Conservation (phyloP, 345 rosid genomes). For the Carallia pectinifolia region DNA sequence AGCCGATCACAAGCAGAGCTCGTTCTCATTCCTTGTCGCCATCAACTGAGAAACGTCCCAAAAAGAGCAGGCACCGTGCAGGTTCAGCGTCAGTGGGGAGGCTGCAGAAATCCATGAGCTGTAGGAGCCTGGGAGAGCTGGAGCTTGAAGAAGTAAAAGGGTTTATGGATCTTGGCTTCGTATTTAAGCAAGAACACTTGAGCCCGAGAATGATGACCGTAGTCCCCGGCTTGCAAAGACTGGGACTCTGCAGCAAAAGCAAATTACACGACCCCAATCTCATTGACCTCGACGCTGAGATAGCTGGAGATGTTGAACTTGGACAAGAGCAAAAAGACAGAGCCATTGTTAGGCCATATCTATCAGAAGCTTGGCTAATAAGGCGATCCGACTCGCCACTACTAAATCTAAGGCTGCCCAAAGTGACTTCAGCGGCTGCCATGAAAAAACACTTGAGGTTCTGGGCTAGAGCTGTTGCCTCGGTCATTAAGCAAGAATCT, state of each 20-base stretch:
- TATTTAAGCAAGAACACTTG: constrained; percentile 46
- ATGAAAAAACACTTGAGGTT: constrained; percentile 56
- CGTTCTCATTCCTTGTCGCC: constrained; percentile 48
- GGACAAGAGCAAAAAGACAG: constrained; percentile 22
- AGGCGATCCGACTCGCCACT: constrained; percentile 54
- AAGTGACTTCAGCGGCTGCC: constrained; percentile 34
- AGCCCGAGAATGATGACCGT: constrained; percentile 47
- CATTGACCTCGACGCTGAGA: not conserved
- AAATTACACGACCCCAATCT: not conserved
- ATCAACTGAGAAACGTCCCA: constrained; percentile 15
- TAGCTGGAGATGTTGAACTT: constrained; percentile 1
- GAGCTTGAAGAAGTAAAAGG: constrained; percentile 74
- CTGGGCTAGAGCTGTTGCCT: constrained; percentile 67
- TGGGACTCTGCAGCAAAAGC: constrained; percentile 13
- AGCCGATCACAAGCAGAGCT: constrained; percentile 5
- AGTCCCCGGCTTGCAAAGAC: constrained; percentile 57
- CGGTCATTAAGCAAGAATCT: constrained; percentile 39
- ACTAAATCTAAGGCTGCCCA: constrained; percentile 41
- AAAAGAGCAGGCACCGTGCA: constrained; percentile 11
- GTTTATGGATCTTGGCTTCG: constrained; percentile 64
- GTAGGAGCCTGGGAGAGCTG: constrained; percentile 43
- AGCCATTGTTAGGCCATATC: constrained; percentile 42
- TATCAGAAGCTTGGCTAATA: constrained; percentile 72
- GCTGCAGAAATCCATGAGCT: constrained; percentile 39
- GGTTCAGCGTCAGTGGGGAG: not conserved